A percentile compares a stretch with the other conserved stretches of the same genome.
Conservation (phyloP, 768 basidiomycete species). For the Crepidotus variabilis region DNA sequence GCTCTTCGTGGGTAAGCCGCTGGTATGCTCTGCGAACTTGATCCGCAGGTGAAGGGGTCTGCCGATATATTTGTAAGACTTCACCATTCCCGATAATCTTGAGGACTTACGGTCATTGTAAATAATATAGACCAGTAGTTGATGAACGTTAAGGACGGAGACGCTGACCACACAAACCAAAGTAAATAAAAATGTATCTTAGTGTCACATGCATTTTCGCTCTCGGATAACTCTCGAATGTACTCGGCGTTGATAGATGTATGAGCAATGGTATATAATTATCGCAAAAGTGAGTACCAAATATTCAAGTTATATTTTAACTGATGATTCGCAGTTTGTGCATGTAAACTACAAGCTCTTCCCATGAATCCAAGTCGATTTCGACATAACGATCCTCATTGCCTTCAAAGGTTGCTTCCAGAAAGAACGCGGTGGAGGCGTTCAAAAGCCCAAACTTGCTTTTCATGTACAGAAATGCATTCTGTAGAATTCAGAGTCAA, state of each 20-base stretch:
- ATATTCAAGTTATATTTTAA: slow-evolving; percentile 7
- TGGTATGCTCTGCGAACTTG: slow-evolving; percentile 68
- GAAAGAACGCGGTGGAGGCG: slow-evolving; percentile 21
- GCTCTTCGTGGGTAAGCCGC: slow-evolving; percentile 61
- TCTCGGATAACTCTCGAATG: not conserved
- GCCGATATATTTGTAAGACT: slow-evolving; percentile 3
- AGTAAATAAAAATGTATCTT: not conserved
- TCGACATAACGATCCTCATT: slow-evolving; percentile 24
- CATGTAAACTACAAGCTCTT: slow-evolving; percentile 29
- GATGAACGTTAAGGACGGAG: not conserved
- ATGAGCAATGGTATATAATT: not conserved
- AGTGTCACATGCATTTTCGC: not conserved
- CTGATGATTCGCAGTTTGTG: slow-evolving; percentile 22
- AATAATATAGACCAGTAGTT: slow-evolving; percentile 2
- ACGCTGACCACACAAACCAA: not conserved
- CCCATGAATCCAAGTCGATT: slow-evolving; percentile 36
- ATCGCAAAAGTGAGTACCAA: not conserved
- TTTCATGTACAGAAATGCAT: slow-evolving; percentile 31
- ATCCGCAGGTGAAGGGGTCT: slow-evolving; percentile 31
- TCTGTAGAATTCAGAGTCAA: slow-evolving; percentile 14
- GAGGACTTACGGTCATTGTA: slow-evolving; percentile 7
- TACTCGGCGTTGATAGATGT: not conserved
- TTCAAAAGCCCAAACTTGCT: slow-evolving; percentile 33
- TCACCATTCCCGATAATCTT: not conserved
- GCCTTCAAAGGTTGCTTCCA: slow-evolving; percentile 25